Evolutionary conservation across 2,329 filamentous ascomycete genomes (phyloP), one percentile per base, ranked within the genome.

Genomic region (Rhynchosporium secalis): DNA sequence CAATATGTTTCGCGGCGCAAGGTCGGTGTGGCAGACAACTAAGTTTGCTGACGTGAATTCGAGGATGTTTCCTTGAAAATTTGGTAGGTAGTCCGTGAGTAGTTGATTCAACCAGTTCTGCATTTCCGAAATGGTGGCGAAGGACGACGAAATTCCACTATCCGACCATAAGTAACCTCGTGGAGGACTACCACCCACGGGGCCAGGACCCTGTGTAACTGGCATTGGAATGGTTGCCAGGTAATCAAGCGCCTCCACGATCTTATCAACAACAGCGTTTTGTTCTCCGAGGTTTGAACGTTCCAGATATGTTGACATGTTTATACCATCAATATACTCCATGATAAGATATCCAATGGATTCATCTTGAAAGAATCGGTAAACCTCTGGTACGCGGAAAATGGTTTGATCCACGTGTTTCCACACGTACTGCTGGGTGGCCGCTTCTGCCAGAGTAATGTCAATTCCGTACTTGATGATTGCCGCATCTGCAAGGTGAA

Each of bases 1-100:
- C 10, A 49, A 49, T 20, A 49, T 49, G 31, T 49, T 49, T 49
- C 46, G 46, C 46, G 46, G 46, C 29, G 46, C 46, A 12, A 49
- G 46, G 29, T 49, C 46, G 29, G 46, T 49, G n/a, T 49, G 46
- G 29, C 46, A 49, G 12, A 49, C 29, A 13, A 49, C n/a, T 31
- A 49, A 13, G 12, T 49, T 49, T 49, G 20, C 46, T 49, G 46
- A 7, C 13, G 20, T 28, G 46, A 49, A 49, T 13, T 49, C 46
- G 29, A 49, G 31, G 12, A 29, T 7, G 8, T 10, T 49, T 49
- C 26, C 31, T 15, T 28, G 29, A 10, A 2, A 12, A 15, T n/a
- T 10, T 49, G 46, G 46, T 49, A 29, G 46, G 46, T 49, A 49
- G 29, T 49, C 8, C 13, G n/a, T n/a, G 12, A 49, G 29, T 28